phyloP scores from a whole-genome alignment of 2,329 filamentous ascomycete genomes.

The Ophiostoma australiae region DNA sequence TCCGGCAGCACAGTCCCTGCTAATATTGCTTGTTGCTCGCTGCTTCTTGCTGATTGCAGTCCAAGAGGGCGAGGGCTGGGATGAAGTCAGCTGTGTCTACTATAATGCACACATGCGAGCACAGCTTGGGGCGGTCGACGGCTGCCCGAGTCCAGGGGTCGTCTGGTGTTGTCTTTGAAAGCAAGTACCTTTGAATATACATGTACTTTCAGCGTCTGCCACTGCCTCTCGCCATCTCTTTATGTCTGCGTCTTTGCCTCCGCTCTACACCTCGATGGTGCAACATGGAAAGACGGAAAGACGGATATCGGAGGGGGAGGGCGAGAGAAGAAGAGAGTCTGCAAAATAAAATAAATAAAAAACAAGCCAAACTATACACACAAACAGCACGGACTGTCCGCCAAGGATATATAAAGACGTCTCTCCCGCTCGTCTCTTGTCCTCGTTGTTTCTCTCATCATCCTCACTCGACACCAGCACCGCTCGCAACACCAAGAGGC shows the following conservation, averaged over 20 bases:
- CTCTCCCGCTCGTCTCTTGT: background rate
- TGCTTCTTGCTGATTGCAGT: background rate
- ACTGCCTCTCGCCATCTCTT: no score
- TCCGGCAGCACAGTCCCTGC: background rate
- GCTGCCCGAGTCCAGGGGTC: background rate
- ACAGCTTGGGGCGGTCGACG: background rate
- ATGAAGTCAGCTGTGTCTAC: background rate
- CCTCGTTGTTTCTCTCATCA: background rate
- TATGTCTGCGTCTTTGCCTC: background rate
- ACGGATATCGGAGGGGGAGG: background rate
- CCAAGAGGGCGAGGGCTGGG: background rate
- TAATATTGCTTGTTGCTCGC: background rate
- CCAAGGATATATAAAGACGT: conserved; percentile 4
- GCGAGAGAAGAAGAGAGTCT: background rate
- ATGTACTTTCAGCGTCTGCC: background rate
- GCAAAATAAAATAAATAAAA: background rate
- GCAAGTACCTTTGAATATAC: no score
- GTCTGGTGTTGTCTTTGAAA: background rate
- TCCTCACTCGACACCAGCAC: background rate
- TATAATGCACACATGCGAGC: background rate
- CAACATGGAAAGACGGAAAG: conserved; percentile 14
- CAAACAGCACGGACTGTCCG: no score
- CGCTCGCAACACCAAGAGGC: conserved; percentile 1
- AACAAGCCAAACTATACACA: background rate
- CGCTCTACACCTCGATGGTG: conserved; percentile 4